Evolutionary conservation across 352 stramenopile genomes (phyloP).

Genomic region (Phytophthora pseudosyringae): DNA sequence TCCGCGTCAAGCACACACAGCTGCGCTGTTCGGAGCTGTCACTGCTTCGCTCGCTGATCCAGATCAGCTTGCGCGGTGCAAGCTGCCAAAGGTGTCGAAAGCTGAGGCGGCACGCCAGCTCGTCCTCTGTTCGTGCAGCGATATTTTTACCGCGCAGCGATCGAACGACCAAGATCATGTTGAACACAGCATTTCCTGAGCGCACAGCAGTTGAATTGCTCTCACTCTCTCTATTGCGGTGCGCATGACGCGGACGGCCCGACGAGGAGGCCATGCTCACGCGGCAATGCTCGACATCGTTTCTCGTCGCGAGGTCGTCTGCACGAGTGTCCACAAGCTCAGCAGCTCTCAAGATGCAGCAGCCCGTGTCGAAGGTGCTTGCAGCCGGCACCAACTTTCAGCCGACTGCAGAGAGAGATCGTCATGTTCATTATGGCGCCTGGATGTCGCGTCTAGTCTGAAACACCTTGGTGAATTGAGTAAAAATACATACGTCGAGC

Average conservation of each 20-base stretch:
- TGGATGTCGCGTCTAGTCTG: too few species aligned
- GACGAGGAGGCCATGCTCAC: neutral
- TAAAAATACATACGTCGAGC: too few species aligned
- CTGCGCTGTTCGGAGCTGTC: neutral
- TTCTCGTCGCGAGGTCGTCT: slow-evolving; percentile 2
- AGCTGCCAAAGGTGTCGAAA: slow-evolving; percentile 3
- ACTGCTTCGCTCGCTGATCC: neutral
- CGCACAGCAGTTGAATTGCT: neutral
- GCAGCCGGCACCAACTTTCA: too few species aligned
- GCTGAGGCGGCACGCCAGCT: slow-evolving; percentile 4
- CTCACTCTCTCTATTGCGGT: neutral
- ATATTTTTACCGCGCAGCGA: slow-evolving; percentile 20
- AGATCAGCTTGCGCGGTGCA: neutral
- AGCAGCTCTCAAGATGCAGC: slow-evolving; percentile 14
- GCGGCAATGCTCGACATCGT: neutral
- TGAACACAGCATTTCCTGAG: slow-evolving; percentile 12
- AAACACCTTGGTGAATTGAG: too few species aligned
- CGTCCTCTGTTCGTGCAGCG: slow-evolving; percentile 9
- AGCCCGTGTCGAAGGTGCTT: neutral
- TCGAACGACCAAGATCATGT: slow-evolving; percentile 4
- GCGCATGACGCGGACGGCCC: neutral
- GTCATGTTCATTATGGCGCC: too few species aligned
- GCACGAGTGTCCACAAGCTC: neutral
- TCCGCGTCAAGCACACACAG: neutral
- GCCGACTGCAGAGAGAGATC: too few species aligned